Percentiles rank a stretch among this genome's conserved stretches.
These are phyloP conservation scores for Hypoxylon sp. DNA, from an alignment of 2,329 filamentous ascomycete species.

Conservation along the genomic window DNA sequence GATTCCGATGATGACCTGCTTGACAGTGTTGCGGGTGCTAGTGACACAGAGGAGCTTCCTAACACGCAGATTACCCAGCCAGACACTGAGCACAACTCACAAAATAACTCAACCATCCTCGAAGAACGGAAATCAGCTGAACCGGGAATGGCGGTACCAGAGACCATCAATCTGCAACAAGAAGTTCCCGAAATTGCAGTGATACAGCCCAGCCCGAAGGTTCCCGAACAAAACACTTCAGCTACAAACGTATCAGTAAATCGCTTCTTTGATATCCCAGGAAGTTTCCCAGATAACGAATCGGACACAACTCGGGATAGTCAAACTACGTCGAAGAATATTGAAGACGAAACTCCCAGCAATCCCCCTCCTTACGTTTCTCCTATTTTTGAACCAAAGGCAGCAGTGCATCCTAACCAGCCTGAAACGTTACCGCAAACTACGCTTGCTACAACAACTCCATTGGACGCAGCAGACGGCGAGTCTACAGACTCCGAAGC, in stretches of 20 bases:
- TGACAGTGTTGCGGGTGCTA: conserved; percentile 33
- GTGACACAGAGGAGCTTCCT: conserved; percentile 38
- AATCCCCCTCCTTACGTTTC: conserved; percentile 14
- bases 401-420: conserved; percentile 38
- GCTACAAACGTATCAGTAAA: conserved; percentile 29
- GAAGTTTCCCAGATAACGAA: conserved; percentile 66
- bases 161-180: conserved; percentile 7
- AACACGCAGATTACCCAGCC: conserved; percentile 43
- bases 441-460: conserved; percentile 52
- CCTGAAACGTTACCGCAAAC: conserved; percentile 45
- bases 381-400: conserved; percentile 48
- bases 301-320: conserved; percentile 23
- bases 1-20: conserved; percentile 56
- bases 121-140: conserved; percentile 38
- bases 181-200: conserved; percentile 61
- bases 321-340: conserved; percentile 8
- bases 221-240: conserved; percentile 35
- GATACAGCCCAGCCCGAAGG: conserved; percentile 59
- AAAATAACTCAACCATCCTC: conserved; percentile 24
- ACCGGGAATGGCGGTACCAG: conserved; percentile 10
- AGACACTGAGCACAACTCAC: conserved; percentile 39
- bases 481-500: conserved; percentile 58
- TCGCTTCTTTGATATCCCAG: conserved; percentile 67
- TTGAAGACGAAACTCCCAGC: not conserved
- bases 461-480: conserved; percentile 53